These are phyloP conservation scores for Penicillium sp. DNA, from an alignment of 2,329 filamentous ascomycete genomes.

Conservation along the genomic window DNA sequence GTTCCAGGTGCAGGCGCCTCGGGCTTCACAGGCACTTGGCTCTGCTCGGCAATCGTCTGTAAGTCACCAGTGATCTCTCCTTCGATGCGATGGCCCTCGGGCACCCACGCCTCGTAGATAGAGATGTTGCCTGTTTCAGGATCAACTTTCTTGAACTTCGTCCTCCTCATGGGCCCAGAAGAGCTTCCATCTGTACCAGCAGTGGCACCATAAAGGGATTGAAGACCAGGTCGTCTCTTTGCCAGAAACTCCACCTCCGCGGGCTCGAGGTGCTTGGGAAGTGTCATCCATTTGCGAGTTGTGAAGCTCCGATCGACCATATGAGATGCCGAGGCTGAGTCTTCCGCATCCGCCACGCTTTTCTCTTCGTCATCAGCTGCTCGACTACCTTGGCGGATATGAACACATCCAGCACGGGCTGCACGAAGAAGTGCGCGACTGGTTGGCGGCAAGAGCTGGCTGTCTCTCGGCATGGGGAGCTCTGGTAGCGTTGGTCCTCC, in stretches of 20 bases:
- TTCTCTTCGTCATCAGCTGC: slow-evolving; percentile 38
- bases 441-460: slow-evolving; percentile 70
- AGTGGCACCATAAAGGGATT: slow-evolving; percentile 48
- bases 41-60: slow-evolving; percentile 46
- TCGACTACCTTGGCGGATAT: slow-evolving; percentile 63
- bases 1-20: slow-evolving; percentile 54
- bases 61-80: slow-evolving; percentile 70
- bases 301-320: slow-evolving; percentile 51
- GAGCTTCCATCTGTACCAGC: slow-evolving; percentile 30
- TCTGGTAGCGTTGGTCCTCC: slow-evolving; percentile 57
- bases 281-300: slow-evolving; percentile 57
- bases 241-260: slow-evolving; percentile 62
- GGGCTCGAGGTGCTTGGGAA: slow-evolving; percentile 57
- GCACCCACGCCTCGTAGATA: slow-evolving; percentile 78
- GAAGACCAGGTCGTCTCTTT: slow-evolving; percentile 59
- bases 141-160: slow-evolving; percentile 75
- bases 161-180: slow-evolving; percentile 65
- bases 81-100: slow-evolving; percentile 74
- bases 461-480: slow-evolving; percentile 84
- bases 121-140: slow-evolving; percentile 73
- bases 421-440: slow-evolving; percentile 80
- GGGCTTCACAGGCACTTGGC: slow-evolving; percentile 33
- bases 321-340: slow-evolving; percentile 25
- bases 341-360: slow-evolving; percentile 36
- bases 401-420: slow-evolving; percentile 72